Percentiles rank a stretch among this genome's conserved stretches.
Conservation (phyloP, 192 early-diverging fungal species). For the Tieghemiomyces parasiticus region DNA sequence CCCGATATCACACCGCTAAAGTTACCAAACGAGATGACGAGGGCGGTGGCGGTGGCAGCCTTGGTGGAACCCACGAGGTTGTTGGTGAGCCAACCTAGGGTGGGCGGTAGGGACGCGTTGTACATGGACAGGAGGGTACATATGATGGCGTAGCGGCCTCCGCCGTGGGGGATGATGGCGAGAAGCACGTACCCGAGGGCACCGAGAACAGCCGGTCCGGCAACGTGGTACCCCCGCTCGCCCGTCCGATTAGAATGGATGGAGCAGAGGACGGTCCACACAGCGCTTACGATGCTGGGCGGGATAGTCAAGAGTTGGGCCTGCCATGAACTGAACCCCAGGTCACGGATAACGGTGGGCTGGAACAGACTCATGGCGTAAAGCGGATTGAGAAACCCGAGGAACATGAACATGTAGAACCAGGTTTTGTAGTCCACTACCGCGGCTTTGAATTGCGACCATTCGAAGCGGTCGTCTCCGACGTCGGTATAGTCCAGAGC, state of each 20-base stretch:
- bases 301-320: conserved; percentile 12
- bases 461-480: background rate
- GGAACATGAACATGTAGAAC: conserved; percentile 11
- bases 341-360: conserved; percentile 8
- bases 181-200: conserved; percentile 3
- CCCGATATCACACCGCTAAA: conserved; percentile 57
- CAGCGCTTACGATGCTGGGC: conserved; percentile 8
- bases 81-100: conserved; percentile 49
- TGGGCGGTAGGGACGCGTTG: conserved; percentile 37
- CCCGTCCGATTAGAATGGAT: conserved; percentile 1
- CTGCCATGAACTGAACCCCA: conserved; percentile 8
- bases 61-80: conserved; percentile 58
- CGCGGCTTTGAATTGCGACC: conserved; percentile 5
- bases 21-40: conserved; percentile 52
- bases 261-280: conserved; percentile 1
- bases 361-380: conserved; percentile 12
- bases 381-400: conserved; percentile 11
- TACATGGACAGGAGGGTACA: conserved; percentile 29
- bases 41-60: conserved; percentile 47
- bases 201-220: conserved; percentile 1
- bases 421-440: conserved; percentile 1
- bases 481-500: conserved; percentile 6
- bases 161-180: background rate
- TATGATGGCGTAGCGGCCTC: conserved; percentile 23
- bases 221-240: conserved; percentile 10